Conservation (phyloP, 148 eudicot species). For the Cornus kousa region DNA sequence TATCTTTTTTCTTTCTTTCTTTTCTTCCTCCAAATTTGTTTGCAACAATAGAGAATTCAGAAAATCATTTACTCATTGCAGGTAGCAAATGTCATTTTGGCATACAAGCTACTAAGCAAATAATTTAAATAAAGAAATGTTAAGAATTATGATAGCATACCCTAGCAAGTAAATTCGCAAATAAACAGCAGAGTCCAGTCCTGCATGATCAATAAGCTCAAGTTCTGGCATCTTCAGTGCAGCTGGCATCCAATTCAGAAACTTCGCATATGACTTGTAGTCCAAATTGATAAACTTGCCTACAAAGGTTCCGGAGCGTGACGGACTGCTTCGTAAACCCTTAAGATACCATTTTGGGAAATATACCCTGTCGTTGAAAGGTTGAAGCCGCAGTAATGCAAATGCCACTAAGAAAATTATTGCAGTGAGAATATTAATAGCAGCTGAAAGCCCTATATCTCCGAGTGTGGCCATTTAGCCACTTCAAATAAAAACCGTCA, state of each 20-base stretch:
- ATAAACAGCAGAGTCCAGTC: constrained; percentile 92
- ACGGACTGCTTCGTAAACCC: constrained; percentile 82
- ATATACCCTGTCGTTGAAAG: constrained; percentile 94
- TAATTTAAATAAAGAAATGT: background rate
- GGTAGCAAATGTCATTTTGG: background rate
- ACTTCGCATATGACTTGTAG: constrained; percentile 69
- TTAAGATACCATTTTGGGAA: constrained; percentile 98
- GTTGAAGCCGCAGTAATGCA: constrained; percentile 87
- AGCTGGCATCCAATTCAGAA: constrained; percentile 95
- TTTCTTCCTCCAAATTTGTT: background rate
- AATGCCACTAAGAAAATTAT: constrained; percentile 77
- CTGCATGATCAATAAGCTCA: constrained; percentile 96
- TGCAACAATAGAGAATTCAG: background rate
- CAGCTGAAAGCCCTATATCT: constrained; percentile 84
- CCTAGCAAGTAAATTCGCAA: constrained; percentile 88
- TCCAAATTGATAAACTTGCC: constrained; percentile 80
- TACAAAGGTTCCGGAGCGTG: constrained; percentile 59
- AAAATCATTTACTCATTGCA: background rate
- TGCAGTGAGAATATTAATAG: constrained; percentile 67
- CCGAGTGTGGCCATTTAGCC: constrained; percentile 64
- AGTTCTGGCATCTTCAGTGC: constrained; percentile 90
- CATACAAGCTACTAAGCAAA: background rate
- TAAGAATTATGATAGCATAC: constrained; percentile 36
- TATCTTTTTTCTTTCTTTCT: background rate
- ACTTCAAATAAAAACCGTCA: background rate